Evolutionary conservation across 2,329 filamentous ascomycete species (phyloP).

Genomic region (Knufia fluminis): DNA sequence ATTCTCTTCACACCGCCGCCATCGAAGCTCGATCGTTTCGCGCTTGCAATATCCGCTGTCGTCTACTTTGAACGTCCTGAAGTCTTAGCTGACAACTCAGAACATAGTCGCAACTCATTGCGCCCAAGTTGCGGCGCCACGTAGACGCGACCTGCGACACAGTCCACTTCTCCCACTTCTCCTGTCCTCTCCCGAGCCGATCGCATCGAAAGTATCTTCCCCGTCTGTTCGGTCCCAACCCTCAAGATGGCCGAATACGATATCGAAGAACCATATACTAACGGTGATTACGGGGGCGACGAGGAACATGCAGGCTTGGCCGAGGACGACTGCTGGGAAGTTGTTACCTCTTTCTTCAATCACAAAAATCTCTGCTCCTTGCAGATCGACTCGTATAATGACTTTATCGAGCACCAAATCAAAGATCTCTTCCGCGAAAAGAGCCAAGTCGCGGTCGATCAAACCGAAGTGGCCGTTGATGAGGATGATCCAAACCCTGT

Average conservation of each 20-base stretch:
- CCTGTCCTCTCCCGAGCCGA: neutral
- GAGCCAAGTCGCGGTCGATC: constrained; percentile 82
- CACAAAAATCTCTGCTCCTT: constrained; percentile 92
- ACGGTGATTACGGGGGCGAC: constrained; percentile 52
- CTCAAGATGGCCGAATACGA: constrained; percentile 46
- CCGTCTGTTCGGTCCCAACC: neutral
- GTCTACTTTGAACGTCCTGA: constrained; percentile 13
- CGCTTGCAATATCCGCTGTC: neutral
- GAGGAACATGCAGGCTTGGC: constrained; percentile 69
- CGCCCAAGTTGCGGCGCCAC: neutral
- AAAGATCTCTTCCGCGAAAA: constrained; percentile 92
- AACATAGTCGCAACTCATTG: constrained; percentile 11
- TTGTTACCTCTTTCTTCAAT: constrained; percentile 95
- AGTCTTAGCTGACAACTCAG: constrained; percentile 21
- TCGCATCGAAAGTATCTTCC: constrained; percentile 1
- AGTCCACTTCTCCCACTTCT: neutral
- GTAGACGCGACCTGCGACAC: neutral
- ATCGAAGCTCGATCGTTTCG: neutral
- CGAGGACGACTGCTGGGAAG: constrained; percentile 95
- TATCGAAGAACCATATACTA: constrained; percentile 29
- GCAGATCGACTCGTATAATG: constrained; percentile 96
- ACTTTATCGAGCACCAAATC: constrained; percentile 89
- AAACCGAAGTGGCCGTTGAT: constrained; percentile 65
- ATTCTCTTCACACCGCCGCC: neutral
- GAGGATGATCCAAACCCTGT: constrained; percentile 65